These are phyloP conservation scores for Calycina marina DNA, from an alignment of 2,329 filamentous ascomycete species.

Conservation along the genomic window DNA sequence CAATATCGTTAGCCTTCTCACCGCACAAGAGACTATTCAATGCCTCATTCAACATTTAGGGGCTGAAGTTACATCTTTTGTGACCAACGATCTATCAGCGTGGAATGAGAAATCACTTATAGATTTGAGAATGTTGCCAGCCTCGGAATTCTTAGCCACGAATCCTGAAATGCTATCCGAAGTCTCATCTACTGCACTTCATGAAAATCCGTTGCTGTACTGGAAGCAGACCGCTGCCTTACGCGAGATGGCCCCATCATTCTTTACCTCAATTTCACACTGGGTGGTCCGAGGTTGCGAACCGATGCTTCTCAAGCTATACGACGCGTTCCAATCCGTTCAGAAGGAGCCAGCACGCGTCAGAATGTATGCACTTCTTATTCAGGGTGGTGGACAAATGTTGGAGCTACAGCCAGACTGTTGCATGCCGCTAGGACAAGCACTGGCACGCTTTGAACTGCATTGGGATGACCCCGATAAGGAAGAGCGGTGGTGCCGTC, in stretches of 20 bases:
- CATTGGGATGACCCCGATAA: too few species aligned
- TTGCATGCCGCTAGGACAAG: too few species aligned
- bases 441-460: too few species aligned
- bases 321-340: slow-evolving; percentile 2
- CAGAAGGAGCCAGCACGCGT: slow-evolving; percentile 1
- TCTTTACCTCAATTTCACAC: slow-evolving; percentile 3
- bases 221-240: background rate
- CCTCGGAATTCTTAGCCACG: slow-evolving; percentile 2
- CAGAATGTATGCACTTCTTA: slow-evolving; percentile 3
- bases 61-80: too few species aligned
- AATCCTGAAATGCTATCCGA: slow-evolving; percentile 3
- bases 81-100: background rate
- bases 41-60: too few species aligned
- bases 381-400: slow-evolving; percentile 3
- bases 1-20: too few species aligned
- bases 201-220: slow-evolving; percentile 1
- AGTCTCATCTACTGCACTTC: slow-evolving; percentile 1
- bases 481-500: too few species aligned
- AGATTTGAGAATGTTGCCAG: slow-evolving; percentile 3
- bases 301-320: slow-evolving; percentile 2
- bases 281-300: slow-evolving; percentile 2
- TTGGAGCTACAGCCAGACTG: slow-evolving; percentile 1
- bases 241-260: slow-evolving; percentile 2
- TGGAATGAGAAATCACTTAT: slow-evolving; percentile 2
- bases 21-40: too few species aligned